Evolutionary conservation across 805 yeast species (phyloP).

Genomic region (Wickerhamiella kurtzmanii): DNA sequence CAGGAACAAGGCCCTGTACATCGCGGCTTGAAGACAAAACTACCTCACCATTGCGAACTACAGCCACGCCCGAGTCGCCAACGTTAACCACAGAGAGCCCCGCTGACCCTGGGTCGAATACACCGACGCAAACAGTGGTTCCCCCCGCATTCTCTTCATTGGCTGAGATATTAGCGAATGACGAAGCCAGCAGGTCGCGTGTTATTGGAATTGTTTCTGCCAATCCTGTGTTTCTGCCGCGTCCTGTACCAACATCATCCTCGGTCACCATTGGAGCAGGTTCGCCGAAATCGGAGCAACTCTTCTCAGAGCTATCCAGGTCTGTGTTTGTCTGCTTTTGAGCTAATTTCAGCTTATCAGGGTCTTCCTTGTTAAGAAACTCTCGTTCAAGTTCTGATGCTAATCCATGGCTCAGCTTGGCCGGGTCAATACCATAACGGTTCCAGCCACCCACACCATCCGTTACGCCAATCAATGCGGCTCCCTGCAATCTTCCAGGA

Average conservation of each 20-base stretch:
- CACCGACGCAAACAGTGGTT: slow-evolving; percentile 82
- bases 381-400: slow-evolving; percentile 40
- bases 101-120: slow-evolving; percentile 38
- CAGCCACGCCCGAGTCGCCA: slow-evolving; percentile 93
- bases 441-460: slow-evolving; percentile 99
- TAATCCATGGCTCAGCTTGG: slow-evolving; percentile 72
- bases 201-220: slow-evolving; percentile 25
- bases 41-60: slow-evolving; percentile 53
- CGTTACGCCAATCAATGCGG: slow-evolving; percentile 29
- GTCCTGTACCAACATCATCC: too few species aligned
- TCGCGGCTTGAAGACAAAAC: slow-evolving; percentile 23
- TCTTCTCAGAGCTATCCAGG: too few species aligned
- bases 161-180: slow-evolving; percentile 41
- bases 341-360: too few species aligned
- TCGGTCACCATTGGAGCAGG: too few species aligned
- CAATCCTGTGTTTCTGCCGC: not conserved
- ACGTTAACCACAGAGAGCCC: slow-evolving; percentile 55
- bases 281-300: too few species aligned
- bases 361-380: too few species aligned
- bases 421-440: slow-evolving; percentile 78
- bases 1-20: slow-evolving; percentile 46
- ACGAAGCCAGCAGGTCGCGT: slow-evolving; percentile 36
- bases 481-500: slow-evolving; percentile 15
- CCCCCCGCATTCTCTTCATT: slow-evolving; percentile 75
- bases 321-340: too few species aligned